phyloP scores from a whole-genome alignment of 768 basidiomycete species.

The Coprinellus micaceus region DNA sequence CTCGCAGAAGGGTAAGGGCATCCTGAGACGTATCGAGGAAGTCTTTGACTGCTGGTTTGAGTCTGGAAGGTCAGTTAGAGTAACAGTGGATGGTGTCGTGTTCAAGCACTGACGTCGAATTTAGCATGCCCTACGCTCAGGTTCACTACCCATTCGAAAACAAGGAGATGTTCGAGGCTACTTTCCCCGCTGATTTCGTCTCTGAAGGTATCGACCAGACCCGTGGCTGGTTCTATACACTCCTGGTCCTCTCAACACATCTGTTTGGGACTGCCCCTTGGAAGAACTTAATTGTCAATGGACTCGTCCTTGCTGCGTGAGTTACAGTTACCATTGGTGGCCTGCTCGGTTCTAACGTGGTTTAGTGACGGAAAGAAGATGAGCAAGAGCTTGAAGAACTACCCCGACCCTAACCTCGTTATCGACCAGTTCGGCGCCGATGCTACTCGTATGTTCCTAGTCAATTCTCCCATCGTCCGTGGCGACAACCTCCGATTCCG shows the following conservation, averaged over 20 bases:
- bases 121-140: conserved; percentile 99
- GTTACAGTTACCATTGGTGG: conserved; percentile 26
- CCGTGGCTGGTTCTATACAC: conserved; percentile 98
- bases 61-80: conserved; percentile 77
- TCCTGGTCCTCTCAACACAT: conserved; percentile 94
- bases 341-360: conserved; percentile 2
- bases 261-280: conserved; percentile 92
- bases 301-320: conserved; percentile 91
- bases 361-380: conserved; percentile 96
- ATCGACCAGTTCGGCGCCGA: conserved; percentile 93
- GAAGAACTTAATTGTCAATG: conserved; percentile 97
- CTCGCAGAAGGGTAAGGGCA: conserved; percentile 82
- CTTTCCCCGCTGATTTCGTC: conserved; percentile 94
- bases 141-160: conserved; percentile 98
- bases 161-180: conserved; percentile 76
- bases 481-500: conserved; percentile 97
- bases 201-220: conserved; percentile 99
- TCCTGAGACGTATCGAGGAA: conserved; percentile 87
- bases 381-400: conserved; percentile 97
- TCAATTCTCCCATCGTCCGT: conserved; percentile 97
- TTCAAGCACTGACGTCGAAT: no score
- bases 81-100: no score
- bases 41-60: conserved; percentile 99
- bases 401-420: conserved; percentile 90
- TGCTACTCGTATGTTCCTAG: conserved; percentile 96